Base-by-base conservation (phyloP, 2,329 filamentous ascomycete species). In the Cordyceps cicadae region DNA sequence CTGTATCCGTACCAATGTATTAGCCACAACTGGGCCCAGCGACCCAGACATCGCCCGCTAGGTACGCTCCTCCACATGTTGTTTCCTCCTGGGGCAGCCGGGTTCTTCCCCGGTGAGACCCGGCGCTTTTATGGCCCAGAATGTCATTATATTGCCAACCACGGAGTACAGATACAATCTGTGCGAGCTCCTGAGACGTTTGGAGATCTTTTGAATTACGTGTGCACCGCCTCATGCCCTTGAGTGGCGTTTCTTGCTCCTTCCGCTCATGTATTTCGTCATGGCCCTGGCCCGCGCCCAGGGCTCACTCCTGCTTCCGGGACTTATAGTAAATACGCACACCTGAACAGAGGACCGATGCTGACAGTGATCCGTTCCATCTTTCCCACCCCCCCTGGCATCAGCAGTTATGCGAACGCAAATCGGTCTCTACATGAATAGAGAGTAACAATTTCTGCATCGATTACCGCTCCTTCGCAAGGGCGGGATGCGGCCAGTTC, bases 21-120 rank as follows among this genome's bases (percentile, higher is more conserved):
- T 59, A 59, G 56, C 56, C 56, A 59, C 56, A 59, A 59, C 48
- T 59, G 56, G 56, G 54, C 54, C 29, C 32, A 50, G 54, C 54
- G 41, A 50, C 48, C 21, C 32, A 26, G 29, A 4, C 8, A 32
- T 58, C 55, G 11, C 21, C 21, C 19, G 43, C 54, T 46, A n/a
- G n/a, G n/a, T n/a, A 11, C 21, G n/a, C 14, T 21, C 39, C n/a
- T n/a, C 19, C 26, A 48, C 41, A 56, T n/a, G 29, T 11, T 43
- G 17, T 41, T 50, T 50, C 14, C 34, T 34, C 46, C 50, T 37
- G 43, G 19, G 34, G 50, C 34, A 34, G 21, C 24, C 12, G 32
- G 24, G 12, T 37, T 5, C 46, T 37, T 32, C 14, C 43, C 48
- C 34, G 39, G 37, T 48, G 48, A 59, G 39, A 52, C 37, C 24